Evolutionary conservation across 1,139 yeast species (phyloP), one percentile per base, ranked within the genome.

Genomic region (Geotrichum candidum): DNA sequence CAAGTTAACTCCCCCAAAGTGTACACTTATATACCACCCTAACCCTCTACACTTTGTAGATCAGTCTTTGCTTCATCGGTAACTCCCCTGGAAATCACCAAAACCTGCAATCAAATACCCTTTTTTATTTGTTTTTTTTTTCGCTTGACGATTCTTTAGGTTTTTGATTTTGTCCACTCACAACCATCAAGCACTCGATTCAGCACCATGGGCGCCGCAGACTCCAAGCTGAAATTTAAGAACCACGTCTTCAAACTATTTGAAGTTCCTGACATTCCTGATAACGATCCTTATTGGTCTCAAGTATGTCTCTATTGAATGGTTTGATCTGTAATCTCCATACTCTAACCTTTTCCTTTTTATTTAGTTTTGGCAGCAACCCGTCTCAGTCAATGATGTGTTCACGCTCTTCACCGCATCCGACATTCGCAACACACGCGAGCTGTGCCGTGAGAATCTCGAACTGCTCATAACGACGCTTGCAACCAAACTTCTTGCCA

Each of bases 151-250:
- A 27, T 27, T 27, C 31, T 27, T 3, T 27, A 27, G 41, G 41
- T 15, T 41, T 41, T n/a, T 15, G 46, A 41, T n/a, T 15, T 41
- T 15, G 46, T 15, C 18, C 46, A 41, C 22, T 2, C 2, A 18
- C 46, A 15, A 41, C 18, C 46, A 15, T 22, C 46, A 41, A 11
- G 1, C 46, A 41, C 18, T n/a, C 15, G 18, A 15, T 15, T 15
- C n/a, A 41, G 15, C 46, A 50, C 51, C 46, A 89, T 89, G 96
- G 91, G 87, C 55, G 82, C 87, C 45, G 77, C 86, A 23, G 95
- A 89, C 64, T 88, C 92, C 31, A 86, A 81, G 68, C 76, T 83
- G 46, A 77, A 79, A 62, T 82, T 84, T 71, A 85, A 83, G 72
- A 81, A 81, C 68, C 90, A 85, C 67, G 81, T 90, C 66, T 80